phyloP scores from a whole-genome alignment of 1,284 basidiomycete species.

The Puccinia novopanici region DNA sequence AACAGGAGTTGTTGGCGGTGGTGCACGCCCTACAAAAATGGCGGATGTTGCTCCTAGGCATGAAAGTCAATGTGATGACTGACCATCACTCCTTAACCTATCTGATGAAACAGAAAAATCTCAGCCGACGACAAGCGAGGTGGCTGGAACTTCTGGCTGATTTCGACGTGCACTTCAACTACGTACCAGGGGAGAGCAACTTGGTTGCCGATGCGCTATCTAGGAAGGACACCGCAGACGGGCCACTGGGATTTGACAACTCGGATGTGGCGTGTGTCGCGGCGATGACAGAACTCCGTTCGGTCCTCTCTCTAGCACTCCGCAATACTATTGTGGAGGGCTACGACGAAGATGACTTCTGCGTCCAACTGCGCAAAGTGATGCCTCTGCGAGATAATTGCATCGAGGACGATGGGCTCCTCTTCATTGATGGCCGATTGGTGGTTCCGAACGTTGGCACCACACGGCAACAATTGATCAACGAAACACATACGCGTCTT shows the following conservation, averaged over 20 bases:
- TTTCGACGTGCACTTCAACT: constrained; percentile 56
- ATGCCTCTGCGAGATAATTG: too few relatives aligned
- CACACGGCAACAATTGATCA: not conserved
- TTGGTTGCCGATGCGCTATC: constrained; percentile 60
- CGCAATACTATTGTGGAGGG: not conserved
- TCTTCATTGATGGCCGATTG: too few relatives aligned
- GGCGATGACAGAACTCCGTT: not conserved
- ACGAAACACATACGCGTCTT: not conserved
- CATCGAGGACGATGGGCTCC: too few relatives aligned
- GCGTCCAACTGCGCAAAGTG: too few relatives aligned
- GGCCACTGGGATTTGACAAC: not conserved
- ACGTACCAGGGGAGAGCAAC: constrained; percentile 61
- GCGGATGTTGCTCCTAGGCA: too few relatives aligned
- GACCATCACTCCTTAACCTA: constrained; percentile 62
- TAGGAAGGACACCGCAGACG: constrained; percentile 33
- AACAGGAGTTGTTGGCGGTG: too few relatives aligned
- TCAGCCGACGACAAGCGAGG: constrained; percentile 59
- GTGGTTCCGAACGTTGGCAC: not conserved
- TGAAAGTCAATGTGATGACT: constrained; percentile 58
- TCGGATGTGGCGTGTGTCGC: not conserved
- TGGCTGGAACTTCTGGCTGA: constrained; percentile 61
- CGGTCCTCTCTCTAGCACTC: too few relatives aligned
- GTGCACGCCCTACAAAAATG: too few relatives aligned
- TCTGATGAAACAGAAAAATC: constrained; percentile 59
- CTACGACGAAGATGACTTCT: not conserved